phyloP scores from a whole-genome alignment of 2,329 filamentous ascomycete genomes.

The Fusarium setosum region DNA sequence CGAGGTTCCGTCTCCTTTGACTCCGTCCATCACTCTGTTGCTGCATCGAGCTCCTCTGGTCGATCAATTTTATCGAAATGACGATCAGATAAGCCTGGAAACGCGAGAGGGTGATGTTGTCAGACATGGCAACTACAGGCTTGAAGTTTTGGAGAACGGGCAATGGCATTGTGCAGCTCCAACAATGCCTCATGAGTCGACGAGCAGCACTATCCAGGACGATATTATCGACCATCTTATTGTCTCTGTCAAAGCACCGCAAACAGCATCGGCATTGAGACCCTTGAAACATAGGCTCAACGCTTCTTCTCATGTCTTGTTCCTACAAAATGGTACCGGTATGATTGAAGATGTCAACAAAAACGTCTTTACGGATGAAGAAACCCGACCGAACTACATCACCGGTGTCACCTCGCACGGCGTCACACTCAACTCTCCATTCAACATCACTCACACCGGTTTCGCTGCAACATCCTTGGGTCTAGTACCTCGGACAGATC shows the following conservation, averaged over 20 bases:
- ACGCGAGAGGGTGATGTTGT: background rate
- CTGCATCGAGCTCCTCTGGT: background rate
- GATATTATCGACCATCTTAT: background rate
- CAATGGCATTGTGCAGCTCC: background rate
- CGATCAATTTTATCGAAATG: background rate
- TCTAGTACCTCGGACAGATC: background rate
- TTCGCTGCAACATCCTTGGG: background rate
- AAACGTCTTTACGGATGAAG: background rate
- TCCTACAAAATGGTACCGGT: background rate
- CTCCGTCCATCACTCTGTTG: background rate
- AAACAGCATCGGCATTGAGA: background rate
- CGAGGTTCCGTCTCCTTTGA: background rate
- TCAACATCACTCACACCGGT: background rate
- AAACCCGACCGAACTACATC: background rate
- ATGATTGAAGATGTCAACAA: background rate
- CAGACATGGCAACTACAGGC: background rate
- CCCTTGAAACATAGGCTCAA: background rate
- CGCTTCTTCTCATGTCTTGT: background rate
- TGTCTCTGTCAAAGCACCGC: background rate
- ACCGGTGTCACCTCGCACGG: background rate
- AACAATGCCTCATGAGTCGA: no score
- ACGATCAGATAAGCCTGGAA: background rate
- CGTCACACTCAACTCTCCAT: background rate
- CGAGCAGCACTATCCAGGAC: background rate
- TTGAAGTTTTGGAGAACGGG: background rate